Evolutionary conservation across 345 rosid species (phyloP).

Genomic region (Populus simonii): DNA sequence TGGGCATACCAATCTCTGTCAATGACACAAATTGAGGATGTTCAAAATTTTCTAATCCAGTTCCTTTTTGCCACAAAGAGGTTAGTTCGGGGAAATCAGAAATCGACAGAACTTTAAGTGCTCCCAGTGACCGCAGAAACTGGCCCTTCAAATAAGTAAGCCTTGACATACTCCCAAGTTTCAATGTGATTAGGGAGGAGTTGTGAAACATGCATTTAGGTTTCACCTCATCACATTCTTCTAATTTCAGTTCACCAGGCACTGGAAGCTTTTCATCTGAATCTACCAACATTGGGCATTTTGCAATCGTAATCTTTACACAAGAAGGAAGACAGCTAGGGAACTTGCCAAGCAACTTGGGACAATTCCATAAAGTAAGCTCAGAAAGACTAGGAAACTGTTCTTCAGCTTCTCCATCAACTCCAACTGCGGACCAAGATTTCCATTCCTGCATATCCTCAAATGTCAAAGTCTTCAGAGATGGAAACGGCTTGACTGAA

Average conservation of each 20-base stretch:
- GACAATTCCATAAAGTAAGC: conserved; percentile 29
- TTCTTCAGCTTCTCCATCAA: conserved; percentile 6
- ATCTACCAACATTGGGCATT: conserved; percentile 1
- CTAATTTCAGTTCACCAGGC: neutral
- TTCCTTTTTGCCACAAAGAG: neutral
- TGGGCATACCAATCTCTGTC: neutral
- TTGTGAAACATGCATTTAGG: neutral
- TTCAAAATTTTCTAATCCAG: neutral
- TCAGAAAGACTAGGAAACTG: conserved; percentile 31
- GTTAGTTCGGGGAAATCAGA: neutral
- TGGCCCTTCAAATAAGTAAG: neutral
- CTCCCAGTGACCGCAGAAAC: neutral
- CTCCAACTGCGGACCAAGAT: conserved; percentile 23
- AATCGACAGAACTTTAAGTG: neutral
- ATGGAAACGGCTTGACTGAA: conserved; percentile 4
- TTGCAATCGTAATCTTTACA: neutral
- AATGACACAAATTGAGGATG: neutral
- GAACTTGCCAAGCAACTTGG: conserved; percentile 20
- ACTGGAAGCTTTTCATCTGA: conserved; percentile 8
- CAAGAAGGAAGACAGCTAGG: conserved; percentile 25
- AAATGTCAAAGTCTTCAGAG: conserved; percentile 13
- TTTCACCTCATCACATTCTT: conserved; percentile 6
- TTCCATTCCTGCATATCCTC: conserved; percentile 28
- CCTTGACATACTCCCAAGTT: neutral
- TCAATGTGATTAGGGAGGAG: neutral